These are phyloP conservation scores for Vigna nakashimae DNA, from an alignment of 306 rosid species.

Conservation along the genomic window DNA sequence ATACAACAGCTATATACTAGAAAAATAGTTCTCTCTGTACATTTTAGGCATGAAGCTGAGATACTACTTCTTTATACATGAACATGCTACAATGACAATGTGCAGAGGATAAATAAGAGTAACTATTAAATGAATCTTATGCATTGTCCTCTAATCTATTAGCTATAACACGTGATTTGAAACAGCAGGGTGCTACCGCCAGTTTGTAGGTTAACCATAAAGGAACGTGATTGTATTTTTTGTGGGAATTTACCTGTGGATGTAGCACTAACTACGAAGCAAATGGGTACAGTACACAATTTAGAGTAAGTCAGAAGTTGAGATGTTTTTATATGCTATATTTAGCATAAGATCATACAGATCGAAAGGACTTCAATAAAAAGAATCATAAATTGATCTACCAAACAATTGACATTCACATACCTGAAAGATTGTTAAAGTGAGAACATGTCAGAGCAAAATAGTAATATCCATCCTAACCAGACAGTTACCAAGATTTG, in stretches of 20 bases:
- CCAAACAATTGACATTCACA: slow-evolving; percentile 64
- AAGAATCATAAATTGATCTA: slow-evolving; percentile 62
- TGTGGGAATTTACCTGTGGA: slow-evolving; percentile 6
- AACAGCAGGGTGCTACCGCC: neutral
- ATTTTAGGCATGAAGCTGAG: slow-evolving; percentile 19
- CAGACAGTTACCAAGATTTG: slow-evolving; percentile 58
- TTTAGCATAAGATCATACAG: slow-evolving; percentile 35
- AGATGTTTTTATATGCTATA: slow-evolving; percentile 17
- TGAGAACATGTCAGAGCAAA: slow-evolving; percentile 57
- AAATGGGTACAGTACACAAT: slow-evolving; percentile 3
- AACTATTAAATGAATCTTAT: neutral
- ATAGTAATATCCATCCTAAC: slow-evolving; percentile 65
- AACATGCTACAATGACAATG: neutral
- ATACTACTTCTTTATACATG: slow-evolving; percentile 21
- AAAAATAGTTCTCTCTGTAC: neutral
- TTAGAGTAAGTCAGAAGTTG: slow-evolving; percentile 29
- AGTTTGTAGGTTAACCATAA: neutral
- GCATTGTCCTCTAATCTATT: slow-evolving; percentile 1
- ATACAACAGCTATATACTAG: slow-evolving; percentile 1
- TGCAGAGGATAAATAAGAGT: neutral
- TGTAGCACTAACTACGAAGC: neutral
- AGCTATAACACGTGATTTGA: slow-evolving; percentile 13
- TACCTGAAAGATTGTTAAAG: slow-evolving; percentile 73
- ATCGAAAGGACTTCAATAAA: slow-evolving; percentile 49
- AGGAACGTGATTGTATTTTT: slow-evolving; percentile 7